These are phyloP conservation scores for Dispira parvispora DNA, from an alignment of 192 early-diverging fungal genomes.

Conservation along the genomic window DNA sequence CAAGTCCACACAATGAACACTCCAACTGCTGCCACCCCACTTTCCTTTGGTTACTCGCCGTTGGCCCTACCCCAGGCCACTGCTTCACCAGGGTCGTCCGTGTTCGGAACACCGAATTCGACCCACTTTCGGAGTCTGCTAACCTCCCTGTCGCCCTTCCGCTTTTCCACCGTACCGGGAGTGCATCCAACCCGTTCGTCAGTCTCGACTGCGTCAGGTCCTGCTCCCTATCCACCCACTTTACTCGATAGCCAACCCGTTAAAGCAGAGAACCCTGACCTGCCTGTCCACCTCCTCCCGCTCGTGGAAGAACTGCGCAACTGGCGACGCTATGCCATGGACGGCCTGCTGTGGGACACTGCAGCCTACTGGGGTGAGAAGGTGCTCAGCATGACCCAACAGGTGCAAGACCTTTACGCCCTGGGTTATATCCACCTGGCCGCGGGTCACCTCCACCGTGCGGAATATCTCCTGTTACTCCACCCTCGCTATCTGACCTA, in stretches of 20 bases:
- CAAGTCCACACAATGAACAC: too few relatives aligned
- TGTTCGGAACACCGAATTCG: too few relatives aligned
- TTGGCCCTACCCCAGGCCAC: too few relatives aligned
- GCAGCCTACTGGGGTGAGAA: conserved; percentile 55
- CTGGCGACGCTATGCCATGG: conserved; percentile 8
- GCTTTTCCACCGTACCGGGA: background rate
- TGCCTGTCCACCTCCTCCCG: background rate
- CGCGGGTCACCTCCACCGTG: conserved; percentile 4
- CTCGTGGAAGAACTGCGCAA: background rate
- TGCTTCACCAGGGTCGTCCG: too few relatives aligned
- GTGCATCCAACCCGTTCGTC: background rate
- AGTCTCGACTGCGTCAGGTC: background rate
- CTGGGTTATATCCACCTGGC: conserved; percentile 7
- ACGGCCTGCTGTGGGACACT: conserved; percentile 22
- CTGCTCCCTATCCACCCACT: background rate
- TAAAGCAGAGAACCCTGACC: background rate
- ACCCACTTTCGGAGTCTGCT: too few relatives aligned
- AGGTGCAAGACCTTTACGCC: conserved; percentile 8
- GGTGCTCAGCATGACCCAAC: conserved; percentile 28
- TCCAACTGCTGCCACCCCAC: too few relatives aligned
- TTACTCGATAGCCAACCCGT: background rate
- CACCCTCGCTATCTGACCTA: conserved; percentile 1
- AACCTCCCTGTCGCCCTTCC: background rate
- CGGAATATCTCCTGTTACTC: background rate
- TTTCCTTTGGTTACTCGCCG: too few relatives aligned